These are phyloP conservation scores for Microstegium vimineum DNA, from an alignment of 176 grass and related monocot species.

Conservation along the genomic window DNA sequence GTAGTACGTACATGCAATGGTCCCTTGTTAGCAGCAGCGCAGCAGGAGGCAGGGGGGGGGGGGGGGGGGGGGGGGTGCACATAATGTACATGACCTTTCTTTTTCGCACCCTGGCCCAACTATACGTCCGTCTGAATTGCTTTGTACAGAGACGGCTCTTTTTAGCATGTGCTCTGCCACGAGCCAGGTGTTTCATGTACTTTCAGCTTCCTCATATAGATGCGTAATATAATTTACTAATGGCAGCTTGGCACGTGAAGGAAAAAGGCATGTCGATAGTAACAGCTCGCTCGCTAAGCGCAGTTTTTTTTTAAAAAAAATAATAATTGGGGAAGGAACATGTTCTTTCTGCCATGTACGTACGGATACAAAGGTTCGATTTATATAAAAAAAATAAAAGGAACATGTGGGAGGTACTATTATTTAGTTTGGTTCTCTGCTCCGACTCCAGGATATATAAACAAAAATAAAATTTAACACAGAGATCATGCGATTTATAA, in stretches of 20 bases:
- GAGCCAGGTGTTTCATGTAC: slow-evolving; percentile 50
- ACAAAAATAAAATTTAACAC: neutral
- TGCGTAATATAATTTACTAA: slow-evolving; percentile 34
- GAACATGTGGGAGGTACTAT: neutral
- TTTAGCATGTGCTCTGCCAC: slow-evolving; percentile 50
- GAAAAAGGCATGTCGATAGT: neutral
- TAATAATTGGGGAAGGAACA: neutral
- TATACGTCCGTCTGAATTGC: slow-evolving; percentile 31
- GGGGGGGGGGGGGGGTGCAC: neutral
- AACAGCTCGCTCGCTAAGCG: neutral
- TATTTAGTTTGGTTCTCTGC: neutral
- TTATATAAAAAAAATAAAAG: neutral
- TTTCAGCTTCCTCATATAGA: slow-evolving; percentile 50
- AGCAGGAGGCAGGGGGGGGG: neutral
- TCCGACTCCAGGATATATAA: neutral
- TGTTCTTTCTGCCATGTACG: neutral
- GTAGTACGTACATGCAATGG: slow-evolving; percentile 28
- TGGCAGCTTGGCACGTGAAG: slow-evolving; percentile 39
- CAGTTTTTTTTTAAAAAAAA: neutral
- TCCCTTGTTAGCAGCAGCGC: too few relatives aligned
- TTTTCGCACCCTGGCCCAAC: slow-evolving; percentile 29
- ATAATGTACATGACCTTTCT: slow-evolving; percentile 42
- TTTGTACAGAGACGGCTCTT: slow-evolving; percentile 41
- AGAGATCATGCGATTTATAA: neutral
- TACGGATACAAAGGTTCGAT: neutral